Base-by-base conservation (phyloP, 345 rosid genomes). In the Sisymbrium altissimum region DNA sequence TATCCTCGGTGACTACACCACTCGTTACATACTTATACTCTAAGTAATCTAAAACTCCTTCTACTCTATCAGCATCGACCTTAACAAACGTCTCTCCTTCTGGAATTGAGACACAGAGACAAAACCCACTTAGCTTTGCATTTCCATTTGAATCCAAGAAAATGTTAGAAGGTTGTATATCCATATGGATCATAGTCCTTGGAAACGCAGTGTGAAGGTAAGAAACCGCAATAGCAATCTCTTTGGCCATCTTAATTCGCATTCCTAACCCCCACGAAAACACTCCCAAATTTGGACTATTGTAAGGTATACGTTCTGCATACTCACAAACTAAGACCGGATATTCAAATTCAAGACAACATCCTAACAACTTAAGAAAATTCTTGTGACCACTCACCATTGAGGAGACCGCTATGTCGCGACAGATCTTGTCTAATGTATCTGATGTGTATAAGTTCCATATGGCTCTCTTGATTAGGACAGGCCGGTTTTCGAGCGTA, bases 301-400 rank as follows among this genome's bases (percentile, higher is more conserved):
- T 17, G 66, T 38, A 66, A 49, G 73, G 73, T 40, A 75, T n/a
- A 49, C 62, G 74, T 60, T 75, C 79, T 68, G 74, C 74, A 36
- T 76, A 62, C 58, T 76, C 79, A 14, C 74, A 76, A 2, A 76
- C 70, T 43, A 76, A 53, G 8, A 68, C 79, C 0, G 79, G 79
- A 62, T 68, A 30, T 5, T 68, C 79, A 13, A 76, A 69, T 10
- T 76, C 79, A 25, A 69, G 65, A 69, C 75, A 76, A 0, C 79
- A 76, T 12, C 79, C 79, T 25, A 69, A 62, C 59, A 76, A 10
- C 17, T 69, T 76, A 11, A 69, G 75, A 9, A 76, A 62, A 4
- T 76, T 76, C 11, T 69, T 69, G 44, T 76, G 79, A 35, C 79
- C 65, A 54, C 79, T 76, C 9, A 76, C 70, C 79, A 76, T 76